phyloP scores from a whole-genome alignment of 371 early-diverging fungal species.

The Mortierella sp. region DNA sequence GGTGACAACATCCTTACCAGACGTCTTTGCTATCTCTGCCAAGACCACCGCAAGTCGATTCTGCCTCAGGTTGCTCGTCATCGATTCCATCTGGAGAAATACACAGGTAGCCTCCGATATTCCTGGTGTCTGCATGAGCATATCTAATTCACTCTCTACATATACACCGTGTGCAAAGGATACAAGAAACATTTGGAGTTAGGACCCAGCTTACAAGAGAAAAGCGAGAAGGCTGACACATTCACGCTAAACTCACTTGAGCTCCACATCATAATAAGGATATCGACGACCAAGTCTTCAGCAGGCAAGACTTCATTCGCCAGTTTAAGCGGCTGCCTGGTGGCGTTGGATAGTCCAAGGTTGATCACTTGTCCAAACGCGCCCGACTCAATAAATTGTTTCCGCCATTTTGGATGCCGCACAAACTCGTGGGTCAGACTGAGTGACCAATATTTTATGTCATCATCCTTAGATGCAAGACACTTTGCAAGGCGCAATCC shows the following conservation, averaged over 20 bases:
- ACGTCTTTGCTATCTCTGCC: slow-evolving; percentile 32
- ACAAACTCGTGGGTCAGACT: slow-evolving; percentile 66
- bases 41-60: slow-evolving; percentile 32
- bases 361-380: slow-evolving; percentile 48
- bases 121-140: slow-evolving; percentile 15
- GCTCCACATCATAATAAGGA: slow-evolving; percentile 40
- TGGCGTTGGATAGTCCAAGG: slow-evolving; percentile 32
- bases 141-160: slow-evolving; percentile 24
- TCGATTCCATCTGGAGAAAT: slow-evolving; percentile 38
- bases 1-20: slow-evolving; percentile 16
- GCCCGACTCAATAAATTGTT: slow-evolving; percentile 43
- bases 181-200: not conserved
- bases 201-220: too few species aligned
- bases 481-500: slow-evolving; percentile 71
- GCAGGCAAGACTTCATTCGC: slow-evolving; percentile 34
- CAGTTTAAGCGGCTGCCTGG: slow-evolving; percentile 34
- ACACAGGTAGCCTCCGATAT: slow-evolving; percentile 35
- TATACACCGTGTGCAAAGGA: too few species aligned
- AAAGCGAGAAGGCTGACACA: too few species aligned
- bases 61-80: slow-evolving; percentile 21
- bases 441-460: slow-evolving; percentile 81
- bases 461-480: slow-evolving; percentile 77
- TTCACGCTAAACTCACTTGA: slow-evolving; percentile 38
- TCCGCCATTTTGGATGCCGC: slow-evolving; percentile 30
- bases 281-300: slow-evolving; percentile 36